Evolutionary conservation across 2,329 filamentous ascomycete species (phyloP), one percentile per base, ranked within the genome.

Genomic region (Apiospora kogelbergensis): DNA sequence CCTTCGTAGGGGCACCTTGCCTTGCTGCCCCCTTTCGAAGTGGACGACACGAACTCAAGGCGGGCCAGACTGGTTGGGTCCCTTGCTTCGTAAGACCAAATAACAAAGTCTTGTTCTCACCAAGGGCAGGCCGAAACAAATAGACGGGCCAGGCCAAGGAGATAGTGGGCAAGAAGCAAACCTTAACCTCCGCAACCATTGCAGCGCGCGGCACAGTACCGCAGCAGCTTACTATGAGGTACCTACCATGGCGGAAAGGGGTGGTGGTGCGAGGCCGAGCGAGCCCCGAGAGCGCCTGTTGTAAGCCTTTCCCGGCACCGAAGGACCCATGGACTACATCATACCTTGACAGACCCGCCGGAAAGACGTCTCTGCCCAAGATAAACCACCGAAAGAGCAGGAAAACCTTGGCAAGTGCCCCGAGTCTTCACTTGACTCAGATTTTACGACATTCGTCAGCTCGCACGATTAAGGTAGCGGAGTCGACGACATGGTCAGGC

Each of bases 151-250:
- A 33, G 48, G 30, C 53, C 53, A 60, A 60, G 53, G 30, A 10
- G 53, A 22, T 57, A 37, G 53, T 60, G 53, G 53, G 17, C 53
- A 37, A 60, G 53, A 37, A 60, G 53, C 53, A 60, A 60, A 60
- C 30, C 5, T 37, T 60, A 60, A 60, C 53, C 53, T 60, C 53
- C 53, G 53, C 53, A 60, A 13, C 15, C 9, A 15, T 4, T 11
- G 2, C 40, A 42, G 48, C 6, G 53, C 15, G 53, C 53, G 53
- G 53, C 30, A 60, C 53, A 37, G 30, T 20, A 20, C 20, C 53
- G 30, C 30, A 37, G 20, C 30, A 20, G 53, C 53, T 60, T 60
- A 60, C 53, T 60, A 20, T 22, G 40, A 15, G 40, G 40, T 42
- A 42, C 40, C 13, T 15, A 42, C 40, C 40, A 42, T 15, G 13